A percentile compares a stretch with the other conserved stretches of the same genome.
Evolutionary conservation across 2,329 filamentous ascomycete genomes (phyloP).

Genomic region (Sarocladium brachiariae): DNA sequence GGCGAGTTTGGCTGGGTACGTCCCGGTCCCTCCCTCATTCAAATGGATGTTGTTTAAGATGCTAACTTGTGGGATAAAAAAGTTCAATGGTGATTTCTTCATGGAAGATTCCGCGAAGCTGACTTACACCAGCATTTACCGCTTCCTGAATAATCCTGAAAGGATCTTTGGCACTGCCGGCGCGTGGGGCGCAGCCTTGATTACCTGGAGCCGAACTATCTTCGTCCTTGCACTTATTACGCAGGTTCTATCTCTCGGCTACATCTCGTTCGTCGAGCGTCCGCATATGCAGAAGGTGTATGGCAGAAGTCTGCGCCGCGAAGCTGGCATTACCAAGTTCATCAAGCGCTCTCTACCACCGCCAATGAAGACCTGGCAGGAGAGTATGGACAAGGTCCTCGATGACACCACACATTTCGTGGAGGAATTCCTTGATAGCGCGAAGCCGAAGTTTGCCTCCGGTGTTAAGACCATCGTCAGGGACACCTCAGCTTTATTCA

Average conservation of each 20-base stretch:
- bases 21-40: background rate
- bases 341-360: conserved; percentile 79
- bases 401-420: conserved; percentile 83
- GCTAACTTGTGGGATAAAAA: too few species aligned
- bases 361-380: conserved; percentile 75
- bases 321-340: conserved; percentile 88
- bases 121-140: conserved; percentile 95
- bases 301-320: conserved; percentile 71
- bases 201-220: conserved; percentile 82
- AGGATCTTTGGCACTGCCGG: conserved; percentile 88
- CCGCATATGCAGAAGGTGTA: conserved; percentile 99
- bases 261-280: conserved; percentile 89
- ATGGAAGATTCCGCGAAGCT: conserved; percentile 83
- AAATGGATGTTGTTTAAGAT: background rate
- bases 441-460: conserved; percentile 76
- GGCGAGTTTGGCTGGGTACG: conserved; percentile 85
- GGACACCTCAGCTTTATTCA: conserved; percentile 82
- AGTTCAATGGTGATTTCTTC: conserved; percentile 96
- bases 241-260: conserved; percentile 76
- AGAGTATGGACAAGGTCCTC: conserved; percentile 79
- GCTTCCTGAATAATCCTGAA: conserved; percentile 96
- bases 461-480: conserved; percentile 82
- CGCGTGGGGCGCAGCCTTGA: conserved; percentile 90
- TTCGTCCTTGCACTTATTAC: conserved; percentile 81
- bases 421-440: conserved; percentile 81